These are phyloP conservation scores for Asparagopsis taxiformis DNA, from an alignment of 31 red algal genomes.

Conservation along the genomic window DNA sequence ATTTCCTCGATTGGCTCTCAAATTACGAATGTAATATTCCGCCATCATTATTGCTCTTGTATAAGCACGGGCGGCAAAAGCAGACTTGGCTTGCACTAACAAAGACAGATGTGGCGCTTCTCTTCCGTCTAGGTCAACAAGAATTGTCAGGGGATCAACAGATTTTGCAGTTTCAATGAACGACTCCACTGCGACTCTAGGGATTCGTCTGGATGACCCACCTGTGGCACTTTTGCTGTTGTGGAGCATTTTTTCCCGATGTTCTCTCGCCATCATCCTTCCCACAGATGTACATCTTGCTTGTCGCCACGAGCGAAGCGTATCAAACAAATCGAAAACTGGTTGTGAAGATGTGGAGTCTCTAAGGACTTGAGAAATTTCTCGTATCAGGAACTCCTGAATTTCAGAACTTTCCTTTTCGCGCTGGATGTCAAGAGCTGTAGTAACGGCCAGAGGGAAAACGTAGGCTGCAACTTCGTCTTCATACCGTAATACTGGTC, in stretches of 20 bases:
- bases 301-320: constrained; percentile 57
- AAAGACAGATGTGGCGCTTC: constrained; percentile 22
- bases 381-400: constrained; percentile 36
- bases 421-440: constrained; percentile 40
- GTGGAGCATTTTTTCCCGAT: neutral
- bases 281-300: constrained; percentile 16
- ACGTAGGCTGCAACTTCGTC: constrained; percentile 45
- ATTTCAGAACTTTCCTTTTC: constrained; percentile 10
- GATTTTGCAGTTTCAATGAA: constrained; percentile 21
- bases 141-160: constrained; percentile 29
- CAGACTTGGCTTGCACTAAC: constrained; percentile 52
- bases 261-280: neutral
- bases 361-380: constrained; percentile 46
- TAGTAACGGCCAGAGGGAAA: constrained; percentile 58
- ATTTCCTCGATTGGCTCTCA: constrained; percentile 12
- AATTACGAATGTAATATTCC: constrained; percentile 58
- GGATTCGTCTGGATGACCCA: neutral
- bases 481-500: constrained; percentile 71
- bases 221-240: neutral
- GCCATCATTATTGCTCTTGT: constrained; percentile 67
- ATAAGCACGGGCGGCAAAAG: constrained; percentile 49
- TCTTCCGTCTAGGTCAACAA: constrained; percentile 52
- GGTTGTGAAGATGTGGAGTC: constrained; percentile 35
- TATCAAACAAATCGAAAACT: constrained; percentile 74
- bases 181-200: constrained; percentile 3